Percentiles rank a stretch among this genome's conserved stretches.
Evolutionary conservation across 164 flowering plant species (phyloP).

Genomic region (Hamamelis virginiana): DNA sequence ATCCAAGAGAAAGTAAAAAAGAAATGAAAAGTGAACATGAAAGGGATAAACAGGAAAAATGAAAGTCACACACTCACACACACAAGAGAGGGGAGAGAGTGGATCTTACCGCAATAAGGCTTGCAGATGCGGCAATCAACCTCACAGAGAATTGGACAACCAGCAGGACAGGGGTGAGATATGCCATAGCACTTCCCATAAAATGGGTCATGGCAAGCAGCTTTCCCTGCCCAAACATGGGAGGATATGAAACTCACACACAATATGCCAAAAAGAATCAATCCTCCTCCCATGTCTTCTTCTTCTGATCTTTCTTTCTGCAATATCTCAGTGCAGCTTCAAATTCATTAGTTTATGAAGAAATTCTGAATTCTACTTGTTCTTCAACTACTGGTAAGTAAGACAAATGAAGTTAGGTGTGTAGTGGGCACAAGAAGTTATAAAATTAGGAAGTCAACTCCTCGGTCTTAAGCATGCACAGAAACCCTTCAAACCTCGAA

Average conservation of each 20-base stretch:
- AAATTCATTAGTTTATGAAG: not conserved
- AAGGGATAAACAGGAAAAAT: no score
- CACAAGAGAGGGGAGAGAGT: no score
- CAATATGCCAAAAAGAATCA: conserved; percentile 1
- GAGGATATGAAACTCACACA: conserved; percentile 9
- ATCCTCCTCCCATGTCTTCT: conserved; percentile 6
- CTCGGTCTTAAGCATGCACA: not conserved
- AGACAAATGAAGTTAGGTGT: conserved; percentile 12
- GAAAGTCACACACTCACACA: no score
- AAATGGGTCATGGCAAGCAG: conserved; percentile 19
- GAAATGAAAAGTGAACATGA: no score
- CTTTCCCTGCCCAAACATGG: conserved; percentile 12
- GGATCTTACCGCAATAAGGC: conserved; percentile 25
- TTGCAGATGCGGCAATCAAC: conserved; percentile 25
- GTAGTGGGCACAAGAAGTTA: conserved; percentile 3
- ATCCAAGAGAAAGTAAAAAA: no score
- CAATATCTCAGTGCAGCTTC: not conserved
- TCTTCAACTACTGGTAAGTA: conserved; percentile 1
- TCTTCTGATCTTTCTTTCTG: not conserved
- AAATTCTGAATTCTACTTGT: not conserved
- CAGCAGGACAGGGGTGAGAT: conserved; percentile 21
- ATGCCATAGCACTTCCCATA: conserved; percentile 14
- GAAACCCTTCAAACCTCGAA: no score
- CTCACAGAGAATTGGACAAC: conserved; percentile 27
- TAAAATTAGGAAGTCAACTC: not conserved